Percentiles rank a stretch among this genome's conserved stretches.
Evolutionary conservation across 2,329 filamentous ascomycete species (phyloP).

Genomic region (Aspergillus terreus): DNA sequence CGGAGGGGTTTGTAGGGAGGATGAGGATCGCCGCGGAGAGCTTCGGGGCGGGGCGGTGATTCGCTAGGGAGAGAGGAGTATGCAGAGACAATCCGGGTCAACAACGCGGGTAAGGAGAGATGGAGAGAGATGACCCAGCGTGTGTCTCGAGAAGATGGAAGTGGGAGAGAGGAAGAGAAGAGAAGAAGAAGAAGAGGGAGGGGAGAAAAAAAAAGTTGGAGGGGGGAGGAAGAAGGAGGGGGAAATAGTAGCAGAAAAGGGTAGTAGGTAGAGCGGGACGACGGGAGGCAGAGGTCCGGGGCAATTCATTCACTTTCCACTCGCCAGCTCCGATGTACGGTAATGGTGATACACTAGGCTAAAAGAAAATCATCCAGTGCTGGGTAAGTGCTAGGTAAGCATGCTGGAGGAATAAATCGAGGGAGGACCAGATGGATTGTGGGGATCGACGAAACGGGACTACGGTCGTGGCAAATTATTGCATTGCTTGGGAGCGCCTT

Average conservation of each 20-base stretch:
- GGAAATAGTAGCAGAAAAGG: slow-evolving; percentile 7
- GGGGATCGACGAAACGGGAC: slow-evolving; percentile 11
- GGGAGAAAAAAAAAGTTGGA: slow-evolving; percentile 12
- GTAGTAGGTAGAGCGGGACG: slow-evolving; percentile 16
- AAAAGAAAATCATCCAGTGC: neutral
- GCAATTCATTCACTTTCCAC: slow-evolving; percentile 15
- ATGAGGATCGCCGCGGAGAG: slow-evolving; percentile 17
- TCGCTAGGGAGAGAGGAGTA: slow-evolving; percentile 1
- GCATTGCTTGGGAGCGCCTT: neutral
- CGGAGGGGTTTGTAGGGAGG: slow-evolving; percentile 8
- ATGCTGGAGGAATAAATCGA: no score
- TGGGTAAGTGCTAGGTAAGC: no score
- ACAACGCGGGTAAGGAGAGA: slow-evolving; percentile 19
- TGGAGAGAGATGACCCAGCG: slow-evolving; percentile 18
- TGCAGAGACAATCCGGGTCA: slow-evolving; percentile 16
- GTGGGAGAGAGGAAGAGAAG: slow-evolving; percentile 8
- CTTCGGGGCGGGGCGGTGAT: slow-evolving; percentile 15
- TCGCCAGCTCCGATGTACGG: slow-evolving; percentile 13
- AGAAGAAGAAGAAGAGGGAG: slow-evolving; percentile 11
- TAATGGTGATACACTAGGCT: slow-evolving; percentile 5
- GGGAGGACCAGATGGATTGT: slow-evolving; percentile 12
- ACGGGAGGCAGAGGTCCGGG: slow-evolving; percentile 20
- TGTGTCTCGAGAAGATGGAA: slow-evolving; percentile 11
- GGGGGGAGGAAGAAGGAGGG: slow-evolving; percentile 8
- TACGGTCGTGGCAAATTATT: slow-evolving; percentile 18